Evolutionary conservation across 768 basidiomycete species (phyloP), one percentile per base, ranked within the genome.

Genomic region (Lentinula edodes): DNA sequence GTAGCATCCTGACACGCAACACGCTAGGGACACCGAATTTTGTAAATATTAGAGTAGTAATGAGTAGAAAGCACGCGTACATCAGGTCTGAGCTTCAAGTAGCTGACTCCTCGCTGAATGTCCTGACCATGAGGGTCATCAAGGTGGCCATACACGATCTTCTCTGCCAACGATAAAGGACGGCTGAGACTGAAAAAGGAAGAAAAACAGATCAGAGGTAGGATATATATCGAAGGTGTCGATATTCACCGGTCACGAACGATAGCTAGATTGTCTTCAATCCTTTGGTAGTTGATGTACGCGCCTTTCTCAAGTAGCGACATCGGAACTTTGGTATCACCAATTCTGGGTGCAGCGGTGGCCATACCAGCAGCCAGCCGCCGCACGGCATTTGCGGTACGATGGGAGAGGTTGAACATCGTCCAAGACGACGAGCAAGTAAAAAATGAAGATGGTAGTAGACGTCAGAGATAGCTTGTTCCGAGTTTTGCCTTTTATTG

Each of bases 51-150:
- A 35, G 9, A 7, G 12, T 4, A 23, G 42, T 48, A 50, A 23
- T 13, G 53, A 3, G 23, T 16, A 36, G 10, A 2, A 23, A 16
- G 56, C 46, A 58, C 38, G 85, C 93, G 68, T 72, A 96, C 96
- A 78, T 98, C 97, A 42, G 97, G 96, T 66, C 97, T 88, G 50
- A 99, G 89, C 79, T 94, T 98, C 76, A 99, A 87, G 80, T 99
- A 98, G 72, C 93, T 95, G 58, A 82, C 83, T 61, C 97, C 97
- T 55, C 96, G 90, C 62, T 84, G 84, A 71, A 99, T 91, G 70
- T 95, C 92, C 74, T 95, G 93, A 69, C 87, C 84, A 67, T 89
- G 87, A 58, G 96, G 87, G 76, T 98, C 91, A 76, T 98, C 96
- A 67, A 98, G 83, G 80, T 99, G 97, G 61, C 97, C 97, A 74